Conservation (phyloP, 768 basidiomycete genomes). For the Collybiopsis confluens region DNA sequence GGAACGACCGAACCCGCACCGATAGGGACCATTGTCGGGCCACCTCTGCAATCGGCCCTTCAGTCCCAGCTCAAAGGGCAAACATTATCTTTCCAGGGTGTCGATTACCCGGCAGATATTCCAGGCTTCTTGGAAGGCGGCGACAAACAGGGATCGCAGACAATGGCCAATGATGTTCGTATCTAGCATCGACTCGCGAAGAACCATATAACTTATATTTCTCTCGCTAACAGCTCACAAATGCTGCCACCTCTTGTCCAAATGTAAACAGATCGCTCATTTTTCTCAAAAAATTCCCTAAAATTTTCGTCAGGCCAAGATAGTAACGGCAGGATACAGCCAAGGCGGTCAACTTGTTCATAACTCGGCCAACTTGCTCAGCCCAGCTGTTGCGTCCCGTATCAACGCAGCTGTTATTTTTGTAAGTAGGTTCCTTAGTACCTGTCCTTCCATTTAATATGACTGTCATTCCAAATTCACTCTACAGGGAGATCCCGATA, state of each 20-base stretch:
- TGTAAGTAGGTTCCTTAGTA: too few relatives aligned
- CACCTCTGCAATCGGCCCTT: constrained; percentile 29
- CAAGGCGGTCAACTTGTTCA: constrained; percentile 18
- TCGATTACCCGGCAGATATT: constrained; percentile 31
- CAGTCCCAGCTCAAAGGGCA: constrained; percentile 21
- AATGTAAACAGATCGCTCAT: constrained; percentile 7
- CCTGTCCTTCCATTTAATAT: not conserved
- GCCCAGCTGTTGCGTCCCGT: constrained; percentile 7
- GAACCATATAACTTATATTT: not conserved
- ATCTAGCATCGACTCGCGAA: not conserved
- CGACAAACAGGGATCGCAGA: constrained; percentile 19
- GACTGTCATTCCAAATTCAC: not conserved
- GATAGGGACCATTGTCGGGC: constrained; percentile 33
- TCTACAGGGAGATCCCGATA: not conserved
- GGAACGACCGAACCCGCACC: constrained; percentile 30
- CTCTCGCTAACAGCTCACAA: constrained; percentile 11
- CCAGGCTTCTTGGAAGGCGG: constrained; percentile 35
- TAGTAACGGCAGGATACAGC: constrained; percentile 16
- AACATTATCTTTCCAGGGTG: constrained; percentile 31
- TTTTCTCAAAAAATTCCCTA: not conserved
- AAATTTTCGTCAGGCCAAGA: constrained; percentile 6
- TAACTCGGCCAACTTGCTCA: constrained; percentile 15
- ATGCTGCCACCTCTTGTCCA: constrained; percentile 14
- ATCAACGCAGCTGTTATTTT: constrained; percentile 19
- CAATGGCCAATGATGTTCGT: constrained; percentile 15